Percentiles rank a stretch among this genome's conserved stretches.
These are phyloP conservation scores for Aphanomyces astaci DNA, from an alignment of 352 stramenopile genomes.

Conservation along the genomic window DNA sequence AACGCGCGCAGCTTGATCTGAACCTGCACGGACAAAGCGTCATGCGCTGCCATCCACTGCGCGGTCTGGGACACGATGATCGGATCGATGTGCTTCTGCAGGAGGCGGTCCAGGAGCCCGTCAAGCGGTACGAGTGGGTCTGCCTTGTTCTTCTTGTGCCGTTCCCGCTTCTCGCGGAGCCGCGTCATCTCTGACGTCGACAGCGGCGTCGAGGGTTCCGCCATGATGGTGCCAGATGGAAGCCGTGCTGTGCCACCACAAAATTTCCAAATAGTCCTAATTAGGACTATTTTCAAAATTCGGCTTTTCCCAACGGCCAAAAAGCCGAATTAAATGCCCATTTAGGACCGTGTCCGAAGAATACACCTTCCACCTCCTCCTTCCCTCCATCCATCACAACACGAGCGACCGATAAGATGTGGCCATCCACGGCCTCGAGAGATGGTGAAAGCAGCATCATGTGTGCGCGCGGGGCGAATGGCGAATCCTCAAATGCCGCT, in stretches of 20 bases:
- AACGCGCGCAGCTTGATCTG: conserved; percentile 26
- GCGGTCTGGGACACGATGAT: background rate
- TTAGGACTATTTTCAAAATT: background rate
- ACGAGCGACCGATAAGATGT: no score
- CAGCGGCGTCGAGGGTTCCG: conserved; percentile 2
- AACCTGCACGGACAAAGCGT: conserved; percentile 1
- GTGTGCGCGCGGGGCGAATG: no score
- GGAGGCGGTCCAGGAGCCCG: background rate
- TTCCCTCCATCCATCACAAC: no score
- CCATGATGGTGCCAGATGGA: background rate
- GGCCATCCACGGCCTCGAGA: no score
- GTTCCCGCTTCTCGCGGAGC: background rate
- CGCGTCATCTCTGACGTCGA: conserved; percentile 4
- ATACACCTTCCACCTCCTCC: no score
- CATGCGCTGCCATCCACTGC: conserved; percentile 5
- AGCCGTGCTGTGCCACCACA: background rate
- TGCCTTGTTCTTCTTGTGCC: conserved; percentile 4
- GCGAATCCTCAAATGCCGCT: no score
- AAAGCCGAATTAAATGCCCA: background rate
- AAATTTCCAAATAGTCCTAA: conserved; percentile 13
- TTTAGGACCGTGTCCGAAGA: no score
- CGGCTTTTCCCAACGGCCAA: background rate
- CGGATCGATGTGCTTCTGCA: conserved; percentile 6
- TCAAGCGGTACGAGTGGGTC: background rate
- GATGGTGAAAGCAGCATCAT: no score